Evolutionary conservation across 2,329 filamentous ascomycete genomes (phyloP), one percentile per base, ranked within the genome.

Genomic region (Rasamsonia emersonii): DNA sequence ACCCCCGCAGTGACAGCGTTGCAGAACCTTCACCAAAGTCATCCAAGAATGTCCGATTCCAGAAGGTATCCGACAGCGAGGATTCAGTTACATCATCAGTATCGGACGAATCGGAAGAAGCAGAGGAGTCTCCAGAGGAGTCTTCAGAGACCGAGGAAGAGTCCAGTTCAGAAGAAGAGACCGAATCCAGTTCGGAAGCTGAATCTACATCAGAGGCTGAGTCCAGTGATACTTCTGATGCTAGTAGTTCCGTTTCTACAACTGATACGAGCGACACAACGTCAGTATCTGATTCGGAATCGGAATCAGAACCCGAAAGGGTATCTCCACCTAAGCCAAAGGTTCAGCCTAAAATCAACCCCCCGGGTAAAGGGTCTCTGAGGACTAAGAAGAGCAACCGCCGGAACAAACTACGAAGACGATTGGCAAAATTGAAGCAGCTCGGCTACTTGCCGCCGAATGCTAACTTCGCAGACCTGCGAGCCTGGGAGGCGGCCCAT

Each of bases 311-410:
- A 15, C 39, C 42, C 10, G 44, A 52, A 37, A 42, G 44, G 16
- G 24, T 36, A 24, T 17, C 38, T 35, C 46, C 36, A 32, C 45
- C 33, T 18, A 38, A 32, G 25, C 27, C 18, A 15, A 35, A 40
- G 19, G n/a, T 24, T 9, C 26, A 32, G 9, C 33, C 34, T 13
- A 46, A 45, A 20, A 29, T 46, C 18, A 55, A 53, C 9, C 51
- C 66, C 30, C 70, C 73, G 25, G 64, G 65, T 4, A 32, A 64
- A 37, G 77, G 77, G 10, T 63, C 61, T 18, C 42, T 48, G 14
- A 44, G 50, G 11, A 82, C 77, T 0, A 66, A 67, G 30, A 56
- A 57, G 15, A 69, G 75, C 38, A 82, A 82, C 41, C 46, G 56
- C 18, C 65, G 77, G 23, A 65, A 65, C 24, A 68, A 67, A 35